phyloP scores from a whole-genome alignment of 2,329 filamentous ascomycete genomes.

The Epichloe sylvatica region DNA sequence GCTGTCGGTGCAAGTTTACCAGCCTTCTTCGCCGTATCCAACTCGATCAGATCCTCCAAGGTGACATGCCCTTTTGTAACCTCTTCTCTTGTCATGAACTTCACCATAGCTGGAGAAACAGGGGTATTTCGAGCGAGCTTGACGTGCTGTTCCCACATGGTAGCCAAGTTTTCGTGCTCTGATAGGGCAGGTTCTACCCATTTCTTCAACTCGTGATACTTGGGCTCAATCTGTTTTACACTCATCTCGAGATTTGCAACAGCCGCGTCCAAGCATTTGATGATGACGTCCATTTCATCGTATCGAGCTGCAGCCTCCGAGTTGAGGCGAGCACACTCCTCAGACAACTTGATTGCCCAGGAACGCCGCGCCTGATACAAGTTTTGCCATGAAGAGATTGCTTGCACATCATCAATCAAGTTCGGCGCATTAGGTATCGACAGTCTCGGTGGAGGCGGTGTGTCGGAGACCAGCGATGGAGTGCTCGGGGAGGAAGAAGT shows the following conservation, averaged over 20 bases:
- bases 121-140: conserved; percentile 49
- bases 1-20: conserved; percentile 48
- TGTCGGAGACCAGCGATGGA: conserved; percentile 31
- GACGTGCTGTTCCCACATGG: conserved; percentile 55
- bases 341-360: conserved; percentile 62
- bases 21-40: conserved; percentile 57
- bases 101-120: conserved; percentile 51
- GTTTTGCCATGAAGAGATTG: conserved; percentile 75
- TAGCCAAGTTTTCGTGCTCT: conserved; percentile 51
- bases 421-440: conserved; percentile 60
- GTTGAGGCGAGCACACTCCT: conserved; percentile 54
- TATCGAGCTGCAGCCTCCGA: conserved; percentile 50
- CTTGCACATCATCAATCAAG: conserved; percentile 63
- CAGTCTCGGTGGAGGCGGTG: conserved; percentile 39
- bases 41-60: conserved; percentile 63
- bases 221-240: conserved; percentile 56
- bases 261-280: conserved; percentile 69
- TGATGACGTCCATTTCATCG: conserved; percentile 59
- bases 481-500: conserved; percentile 33
- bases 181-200: conserved; percentile 55
- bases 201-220: conserved; percentile 53
- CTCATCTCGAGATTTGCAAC: conserved; percentile 72
- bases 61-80: conserved; percentile 38
- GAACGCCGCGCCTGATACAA: conserved; percentile 67
- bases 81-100: conserved; percentile 43